Conservation (phyloP, 345 rosid species). For the Salix purpurea region DNA sequence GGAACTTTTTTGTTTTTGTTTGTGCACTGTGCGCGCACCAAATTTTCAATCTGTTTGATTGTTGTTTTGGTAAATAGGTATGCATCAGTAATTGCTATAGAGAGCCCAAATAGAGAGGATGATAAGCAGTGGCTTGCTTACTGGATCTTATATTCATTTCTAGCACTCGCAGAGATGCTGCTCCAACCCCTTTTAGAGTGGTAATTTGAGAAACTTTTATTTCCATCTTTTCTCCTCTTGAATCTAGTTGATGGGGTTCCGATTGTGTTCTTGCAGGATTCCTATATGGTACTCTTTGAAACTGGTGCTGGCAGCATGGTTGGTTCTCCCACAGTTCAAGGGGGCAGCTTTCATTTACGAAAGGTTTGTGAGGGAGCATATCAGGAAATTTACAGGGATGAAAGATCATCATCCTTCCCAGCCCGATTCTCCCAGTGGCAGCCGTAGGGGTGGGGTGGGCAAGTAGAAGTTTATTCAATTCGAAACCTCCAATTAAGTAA, state of each 20-base stretch:
- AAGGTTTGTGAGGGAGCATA: constrained; percentile 46
- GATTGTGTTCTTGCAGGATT: constrained; percentile 39
- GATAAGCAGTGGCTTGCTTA: constrained; percentile 95
- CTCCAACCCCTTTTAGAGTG: constrained; percentile 64
- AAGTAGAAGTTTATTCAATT: constrained; percentile 31
- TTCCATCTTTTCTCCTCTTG: not conserved
- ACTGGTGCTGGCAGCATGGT: constrained; percentile 59
- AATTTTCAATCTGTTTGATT: not conserved
- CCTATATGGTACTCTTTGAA: constrained; percentile 79
- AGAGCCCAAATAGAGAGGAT: constrained; percentile 56
- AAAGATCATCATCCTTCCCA: not conserved
- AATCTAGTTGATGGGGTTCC: not conserved
- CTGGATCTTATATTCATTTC: constrained; percentile 81
- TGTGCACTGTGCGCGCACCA: not conserved
- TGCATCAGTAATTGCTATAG: constrained; percentile 76
- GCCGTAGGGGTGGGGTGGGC: constrained; percentile 11
- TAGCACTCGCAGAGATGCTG: constrained; percentile 67
- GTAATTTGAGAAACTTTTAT: constrained; percentile 13
- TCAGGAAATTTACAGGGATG: constrained; percentile 35
- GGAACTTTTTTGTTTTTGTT: not conserved
- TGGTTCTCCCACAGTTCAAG: constrained; percentile 63
- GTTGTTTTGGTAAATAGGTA: constrained; percentile 32
- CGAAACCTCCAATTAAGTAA: constrained; percentile 23
- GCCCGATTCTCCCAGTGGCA: constrained; percentile 1
- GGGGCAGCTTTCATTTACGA: constrained; percentile 81